Conservation (phyloP, 495 filamentous ascomycete species). For the Neurospora hispaniola region DNA sequence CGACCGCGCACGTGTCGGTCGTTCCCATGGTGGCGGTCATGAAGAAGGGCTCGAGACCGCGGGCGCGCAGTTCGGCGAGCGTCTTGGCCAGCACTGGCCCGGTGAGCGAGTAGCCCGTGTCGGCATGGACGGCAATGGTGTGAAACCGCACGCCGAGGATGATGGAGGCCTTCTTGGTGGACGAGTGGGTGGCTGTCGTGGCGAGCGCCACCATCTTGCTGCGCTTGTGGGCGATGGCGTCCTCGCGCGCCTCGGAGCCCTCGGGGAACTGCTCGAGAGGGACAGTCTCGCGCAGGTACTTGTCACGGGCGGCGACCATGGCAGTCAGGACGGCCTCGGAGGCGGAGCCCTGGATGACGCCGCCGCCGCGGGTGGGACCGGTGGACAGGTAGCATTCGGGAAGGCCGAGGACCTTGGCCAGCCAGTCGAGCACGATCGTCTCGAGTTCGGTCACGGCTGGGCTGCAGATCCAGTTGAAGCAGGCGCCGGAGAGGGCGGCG, state of each 20-base stretch:
- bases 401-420: slow-evolving; percentile 62
- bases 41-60: slow-evolving; percentile 75
- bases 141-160: slow-evolving; percentile 76
- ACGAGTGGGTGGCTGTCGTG: slow-evolving; percentile 70
- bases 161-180: slow-evolving; percentile 76
- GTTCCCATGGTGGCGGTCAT: slow-evolving; percentile 79
- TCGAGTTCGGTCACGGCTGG: slow-evolving; percentile 95
- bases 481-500: slow-evolving; percentile 75
- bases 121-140: slow-evolving; percentile 47
- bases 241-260: slow-evolving; percentile 48
- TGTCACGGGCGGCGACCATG: slow-evolving; percentile 82
- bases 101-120: slow-evolving; percentile 62
- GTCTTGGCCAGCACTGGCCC: slow-evolving; percentile 46
- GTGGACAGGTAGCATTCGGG: slow-evolving; percentile 69
- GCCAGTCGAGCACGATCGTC: slow-evolving; percentile 83
- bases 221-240: slow-evolving; percentile 53
- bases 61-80: slow-evolving; percentile 48
- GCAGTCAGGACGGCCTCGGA: slow-evolving; percentile 80
- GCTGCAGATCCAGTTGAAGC: slow-evolving; percentile 96
- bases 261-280: slow-evolving; percentile 42
- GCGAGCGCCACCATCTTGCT: slow-evolving; percentile 70
- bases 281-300: slow-evolving; percentile 53
- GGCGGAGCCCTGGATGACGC: slow-evolving; percentile 91
- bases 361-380: slow-evolving; percentile 63
- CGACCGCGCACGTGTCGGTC: slow-evolving; percentile 78